These are phyloP conservation scores for Colletotrichum simmondsii DNA, from an alignment of 2,329 filamentous ascomycete species.

Conservation along the genomic window DNA sequence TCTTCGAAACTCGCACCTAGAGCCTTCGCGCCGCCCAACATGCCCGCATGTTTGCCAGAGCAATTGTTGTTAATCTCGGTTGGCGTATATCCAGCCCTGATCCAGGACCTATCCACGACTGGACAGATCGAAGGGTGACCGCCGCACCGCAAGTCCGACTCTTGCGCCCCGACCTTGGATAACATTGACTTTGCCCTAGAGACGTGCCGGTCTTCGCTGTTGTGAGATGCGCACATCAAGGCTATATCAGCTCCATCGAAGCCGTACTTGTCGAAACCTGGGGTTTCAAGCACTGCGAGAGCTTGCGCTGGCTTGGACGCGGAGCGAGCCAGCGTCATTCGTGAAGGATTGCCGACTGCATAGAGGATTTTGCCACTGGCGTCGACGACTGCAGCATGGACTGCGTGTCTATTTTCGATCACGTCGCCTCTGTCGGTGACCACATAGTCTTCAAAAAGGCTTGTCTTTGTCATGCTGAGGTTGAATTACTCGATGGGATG, in stretches of 20 bases:
- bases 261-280: conserved; percentile 46
- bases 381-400: conserved; percentile 56
- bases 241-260: conserved; percentile 55
- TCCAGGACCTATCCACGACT: conserved; percentile 50
- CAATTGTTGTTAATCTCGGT: conserved; percentile 56
- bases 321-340: conserved; percentile 56
- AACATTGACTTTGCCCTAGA: conserved; percentile 51
- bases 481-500: neutral
- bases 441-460: conserved; percentile 42
- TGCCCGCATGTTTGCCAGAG: conserved; percentile 60
- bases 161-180: conserved; percentile 42
- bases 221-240: conserved; percentile 60
- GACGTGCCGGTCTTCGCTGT: conserved; percentile 53
- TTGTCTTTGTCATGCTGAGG: neutral
- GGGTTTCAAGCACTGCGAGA: conserved; percentile 55
- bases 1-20: conserved; percentile 43
- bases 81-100: conserved; percentile 48
- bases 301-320: conserved; percentile 58
- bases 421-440: conserved; percentile 50
- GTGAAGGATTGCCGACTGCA: conserved; percentile 50
- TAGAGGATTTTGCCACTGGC: conserved; percentile 49
- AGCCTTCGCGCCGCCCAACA: conserved; percentile 54
- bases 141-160: conserved; percentile 54
- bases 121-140: conserved; percentile 51
- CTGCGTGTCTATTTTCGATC: conserved; percentile 54